phyloP scores from a whole-genome alignment of 768 basidiomycete genomes.

The Russula foetens region DNA sequence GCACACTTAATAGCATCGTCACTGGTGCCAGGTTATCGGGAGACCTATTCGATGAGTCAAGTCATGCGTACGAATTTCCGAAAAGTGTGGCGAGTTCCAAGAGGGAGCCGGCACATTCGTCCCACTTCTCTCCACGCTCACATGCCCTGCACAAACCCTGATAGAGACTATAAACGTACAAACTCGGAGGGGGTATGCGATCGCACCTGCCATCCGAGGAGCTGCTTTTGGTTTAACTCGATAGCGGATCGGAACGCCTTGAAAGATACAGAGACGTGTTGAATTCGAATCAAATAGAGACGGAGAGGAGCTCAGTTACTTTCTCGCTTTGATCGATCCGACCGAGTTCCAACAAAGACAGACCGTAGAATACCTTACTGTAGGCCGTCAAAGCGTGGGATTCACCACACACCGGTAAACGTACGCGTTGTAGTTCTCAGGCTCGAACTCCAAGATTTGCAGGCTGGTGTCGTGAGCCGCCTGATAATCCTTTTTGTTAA shows the following conservation, averaged over 20 bases:
- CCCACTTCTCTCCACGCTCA: conserved; percentile 55
- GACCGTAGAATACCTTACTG: conserved; percentile 81
- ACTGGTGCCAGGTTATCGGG: not conserved
- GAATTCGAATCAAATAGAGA: conserved; percentile 1
- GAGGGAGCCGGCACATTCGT: conserved; percentile 45
- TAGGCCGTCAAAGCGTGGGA: not conserved
- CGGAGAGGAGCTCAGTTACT: conserved; percentile 40
- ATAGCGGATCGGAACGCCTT: conserved; percentile 80
- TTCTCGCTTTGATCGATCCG: conserved; percentile 72
- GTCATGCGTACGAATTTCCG: conserved; percentile 42
- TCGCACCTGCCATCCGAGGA: conserved; percentile 77
- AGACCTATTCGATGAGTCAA: not conserved
- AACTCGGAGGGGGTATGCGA: conserved; percentile 13
- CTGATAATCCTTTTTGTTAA: conserved; percentile 67
- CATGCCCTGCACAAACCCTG: conserved; percentile 72
- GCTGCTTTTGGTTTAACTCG: conserved; percentile 53
- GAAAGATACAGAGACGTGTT: conserved; percentile 26
- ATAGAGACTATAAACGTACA: not conserved
- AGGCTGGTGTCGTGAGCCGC: conserved; percentile 58
- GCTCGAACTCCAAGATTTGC: conserved; percentile 65
- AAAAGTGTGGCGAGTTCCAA: conserved; percentile 51
- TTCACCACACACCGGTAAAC: conserved; percentile 24
- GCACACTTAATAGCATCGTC: conserved; percentile 70
- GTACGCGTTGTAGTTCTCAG: conserved; percentile 83
- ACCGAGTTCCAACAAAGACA: conserved; percentile 71